Percentiles rank a stretch among this genome's conserved stretches.
These are phyloP conservation scores for Pseudocercospora pini-densiflorae DNA, from an alignment of 2,329 filamentous ascomycete species.

Conservation along the genomic window DNA sequence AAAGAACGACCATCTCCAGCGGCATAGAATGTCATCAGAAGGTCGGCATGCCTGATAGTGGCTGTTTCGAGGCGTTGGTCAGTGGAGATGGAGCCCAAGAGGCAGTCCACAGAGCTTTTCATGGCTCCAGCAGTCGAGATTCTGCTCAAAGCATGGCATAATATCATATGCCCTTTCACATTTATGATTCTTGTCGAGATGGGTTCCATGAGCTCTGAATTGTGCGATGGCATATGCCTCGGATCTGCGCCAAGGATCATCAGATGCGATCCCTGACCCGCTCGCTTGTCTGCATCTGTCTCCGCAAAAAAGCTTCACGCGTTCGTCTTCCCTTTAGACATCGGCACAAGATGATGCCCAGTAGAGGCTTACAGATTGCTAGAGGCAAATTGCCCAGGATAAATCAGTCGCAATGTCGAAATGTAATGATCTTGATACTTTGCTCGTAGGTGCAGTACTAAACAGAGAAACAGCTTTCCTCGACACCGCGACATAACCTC, in stretches of 20 bases:
- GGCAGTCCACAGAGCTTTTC: neutral
- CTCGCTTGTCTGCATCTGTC: constrained; percentile 1
- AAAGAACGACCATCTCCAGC: constrained; percentile 4
- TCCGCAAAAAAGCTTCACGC: constrained; percentile 12
- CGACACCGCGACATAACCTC: constrained; percentile 23
- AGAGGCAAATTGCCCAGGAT: constrained; percentile 30
- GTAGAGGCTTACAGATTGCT: constrained; percentile 50
- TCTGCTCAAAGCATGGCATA: neutral
- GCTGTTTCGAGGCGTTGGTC: neutral
- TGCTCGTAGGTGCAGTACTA: neutral
- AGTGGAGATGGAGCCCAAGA: neutral
- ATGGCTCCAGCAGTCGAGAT: neutral
- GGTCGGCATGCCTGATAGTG: neutral
- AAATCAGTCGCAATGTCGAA: constrained; percentile 34
- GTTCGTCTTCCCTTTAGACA: neutral
- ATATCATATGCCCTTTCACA: neutral
- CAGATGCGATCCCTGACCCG: neutral
- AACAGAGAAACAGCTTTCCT: constrained; percentile 33
- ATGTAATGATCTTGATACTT: constrained; percentile 25
- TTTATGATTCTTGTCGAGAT: neutral
- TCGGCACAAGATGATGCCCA: constrained; percentile 48
- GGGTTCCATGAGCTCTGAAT: neutral
- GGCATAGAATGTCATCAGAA: constrained; percentile 6
- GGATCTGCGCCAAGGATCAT: constrained; percentile 9
- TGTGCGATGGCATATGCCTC: too few relatives aligned